Conservation (phyloP, 129 eudicot species). For the Flaveria trinervia region DNA sequence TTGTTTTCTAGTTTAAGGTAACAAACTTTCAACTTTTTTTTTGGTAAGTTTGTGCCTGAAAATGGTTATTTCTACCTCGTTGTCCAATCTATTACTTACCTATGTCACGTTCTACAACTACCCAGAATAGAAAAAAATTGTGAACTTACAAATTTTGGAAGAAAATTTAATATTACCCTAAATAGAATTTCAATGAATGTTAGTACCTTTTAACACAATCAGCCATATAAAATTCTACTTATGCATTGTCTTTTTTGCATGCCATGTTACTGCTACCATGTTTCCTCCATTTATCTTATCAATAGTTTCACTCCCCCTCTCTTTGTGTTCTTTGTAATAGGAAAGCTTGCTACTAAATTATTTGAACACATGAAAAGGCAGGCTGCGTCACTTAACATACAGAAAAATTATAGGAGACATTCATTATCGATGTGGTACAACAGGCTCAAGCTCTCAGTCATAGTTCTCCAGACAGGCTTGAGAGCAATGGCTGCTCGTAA, state of each 20-base stretch:
- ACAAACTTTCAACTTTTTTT: background rate
- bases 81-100: background rate
- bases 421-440: constrained; percentile 48
- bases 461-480: constrained; percentile 68
- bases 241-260: constrained; percentile 24
- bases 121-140: background rate
- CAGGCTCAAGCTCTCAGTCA: constrained; percentile 45
- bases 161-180: background rate
- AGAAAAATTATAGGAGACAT: constrained; percentile 59
- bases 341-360: constrained; percentile 56
- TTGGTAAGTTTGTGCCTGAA: background rate
- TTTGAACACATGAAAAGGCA: constrained; percentile 58
- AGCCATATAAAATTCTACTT: constrained; percentile 1
- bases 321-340: constrained; percentile 34
- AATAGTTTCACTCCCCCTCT: constrained; percentile 21
- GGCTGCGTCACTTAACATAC: constrained; percentile 68
- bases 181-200: background rate
- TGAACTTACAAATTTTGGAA: background rate
- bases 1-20: background rate
- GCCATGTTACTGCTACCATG: background rate
- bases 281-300: constrained; percentile 23
- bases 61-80: background rate
- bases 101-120: constrained; percentile 2
- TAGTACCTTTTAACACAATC: background rate
- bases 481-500: constrained; percentile 75